These are phyloP conservation scores for Globisporangium barbulae DNA, from an alignment of 352 stramenopile genomes.

Conservation along the genomic window DNA sequence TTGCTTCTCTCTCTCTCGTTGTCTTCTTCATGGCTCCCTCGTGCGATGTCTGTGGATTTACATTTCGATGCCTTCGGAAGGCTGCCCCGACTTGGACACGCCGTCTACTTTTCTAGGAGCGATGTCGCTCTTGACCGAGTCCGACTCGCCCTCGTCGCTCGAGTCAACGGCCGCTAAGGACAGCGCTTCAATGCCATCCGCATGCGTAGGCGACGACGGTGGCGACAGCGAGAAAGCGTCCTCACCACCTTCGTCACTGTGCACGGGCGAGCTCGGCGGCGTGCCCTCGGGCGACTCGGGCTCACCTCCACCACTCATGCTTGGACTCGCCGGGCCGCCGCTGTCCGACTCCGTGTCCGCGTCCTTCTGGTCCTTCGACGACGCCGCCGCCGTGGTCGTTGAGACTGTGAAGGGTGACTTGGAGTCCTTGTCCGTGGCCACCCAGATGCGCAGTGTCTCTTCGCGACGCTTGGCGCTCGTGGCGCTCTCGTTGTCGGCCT, in stretches of 20 bases:
- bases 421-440: slow-evolving; percentile 82
- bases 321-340: slow-evolving; percentile 48
- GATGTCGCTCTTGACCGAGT: slow-evolving; percentile 81
- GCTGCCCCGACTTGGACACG: slow-evolving; percentile 44
- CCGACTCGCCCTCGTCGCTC: slow-evolving; percentile 59
- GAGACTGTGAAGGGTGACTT: slow-evolving; percentile 67
- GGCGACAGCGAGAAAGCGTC: slow-evolving; percentile 38
- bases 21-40: slow-evolving; percentile 10
- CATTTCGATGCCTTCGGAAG: slow-evolving; percentile 70
- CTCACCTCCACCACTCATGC: slow-evolving; percentile 22
- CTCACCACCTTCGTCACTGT: slow-evolving; percentile 12
- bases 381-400: slow-evolving; percentile 2
- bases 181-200: slow-evolving; percentile 31
- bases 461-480: slow-evolving; percentile 53
- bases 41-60: slow-evolving; percentile 28
- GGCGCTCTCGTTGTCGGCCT: slow-evolving; percentile 59
- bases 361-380: slow-evolving; percentile 44
- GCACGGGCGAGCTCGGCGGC: slow-evolving; percentile 44
- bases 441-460: slow-evolving; percentile 86
- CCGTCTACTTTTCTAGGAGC: slow-evolving; percentile 60
- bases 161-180: slow-evolving; percentile 13
- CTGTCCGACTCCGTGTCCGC: slow-evolving; percentile 67
- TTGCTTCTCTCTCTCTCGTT: neutral
- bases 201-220: slow-evolving; percentile 31
- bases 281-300: slow-evolving; percentile 26